Percentiles rank a stretch among this genome's conserved stretches.
Conservation (phyloP, 2,329 filamentous ascomycete species). For the Nothomitra cinnamomea region DNA sequence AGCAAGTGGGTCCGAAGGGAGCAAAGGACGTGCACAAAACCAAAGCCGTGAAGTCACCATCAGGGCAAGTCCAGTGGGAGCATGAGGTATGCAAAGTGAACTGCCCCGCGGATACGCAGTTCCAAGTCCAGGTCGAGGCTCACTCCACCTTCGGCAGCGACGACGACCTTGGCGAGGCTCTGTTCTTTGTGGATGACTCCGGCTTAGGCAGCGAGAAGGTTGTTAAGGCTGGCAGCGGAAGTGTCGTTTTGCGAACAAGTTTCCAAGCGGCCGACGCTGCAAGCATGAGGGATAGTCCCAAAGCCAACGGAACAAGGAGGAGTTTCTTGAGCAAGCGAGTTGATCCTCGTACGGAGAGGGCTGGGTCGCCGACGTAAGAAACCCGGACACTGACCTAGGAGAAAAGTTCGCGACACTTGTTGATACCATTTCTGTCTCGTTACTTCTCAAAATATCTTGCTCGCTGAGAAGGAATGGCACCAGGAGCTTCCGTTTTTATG, state of each 20-base stretch:
- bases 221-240: conserved; percentile 55
- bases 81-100: conserved; percentile 58
- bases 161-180: conserved; percentile 63
- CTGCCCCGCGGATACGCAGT: conserved; percentile 68
- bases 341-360: conserved; percentile 25
- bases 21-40: conserved; percentile 78
- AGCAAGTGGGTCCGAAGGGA: conserved; percentile 47
- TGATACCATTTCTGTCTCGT: too few relatives aligned
- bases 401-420: too few relatives aligned
- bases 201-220: conserved; percentile 51
- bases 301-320: conserved; percentile 24
- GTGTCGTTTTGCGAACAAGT: conserved; percentile 54
- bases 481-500: too few relatives aligned
- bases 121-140: conserved; percentile 72
- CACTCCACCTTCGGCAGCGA: conserved; percentile 74
- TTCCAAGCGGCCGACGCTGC: conserved; percentile 39
- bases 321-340: conserved; percentile 38
- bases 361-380: conserved; percentile 22
- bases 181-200: conserved; percentile 86
- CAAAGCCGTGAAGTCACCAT: conserved; percentile 63
- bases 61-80: conserved; percentile 46
- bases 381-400: neutral
- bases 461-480: too few relatives aligned
- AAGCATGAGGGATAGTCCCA: conserved; percentile 14
- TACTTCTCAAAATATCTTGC: too few relatives aligned